Evolutionary conservation across 2,329 filamentous ascomycete species (phyloP), one percentile per base, ranked within the genome.

Genomic region (Pestalotiopsis sp.): DNA sequence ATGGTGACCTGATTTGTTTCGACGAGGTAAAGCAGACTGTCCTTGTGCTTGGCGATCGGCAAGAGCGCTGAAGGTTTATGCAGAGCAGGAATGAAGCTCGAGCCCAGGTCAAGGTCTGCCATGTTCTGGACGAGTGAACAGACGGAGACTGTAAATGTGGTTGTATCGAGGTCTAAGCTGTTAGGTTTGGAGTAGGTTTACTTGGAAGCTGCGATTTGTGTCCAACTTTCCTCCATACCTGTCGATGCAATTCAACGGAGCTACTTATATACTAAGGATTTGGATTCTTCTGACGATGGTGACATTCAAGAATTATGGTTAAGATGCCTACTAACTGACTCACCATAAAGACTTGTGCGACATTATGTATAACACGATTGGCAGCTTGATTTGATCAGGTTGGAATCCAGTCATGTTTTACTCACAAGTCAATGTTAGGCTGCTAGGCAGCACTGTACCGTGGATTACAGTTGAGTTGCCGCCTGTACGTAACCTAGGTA

Each of bases 1-100:
- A 98, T 94, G 0, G 93, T 95, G 68, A 98, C 91, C 0, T 93
- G 91, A 72, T 90, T 89, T 7, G 89, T 94, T 79, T 98, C 95
- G 69, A 98, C 88, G 14, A 95, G 86, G 80, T 97, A 98, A 2
- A 98, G 87, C 1, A 99, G 84, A 67, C 86, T 90, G 68, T 96
- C 87, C 71, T 90, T 90, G 74, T 98, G 92, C 73, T 92, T 92
- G 39, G 95, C 90, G 71, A 99, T 98, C 0, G 96, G 95, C 2
- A 99, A 86, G 2, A 98, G 84, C 7, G 92, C 87, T 4, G 94
- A 84, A 0, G 95, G 95, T 77, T 96, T 97, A 81, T 98, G 93
- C 17, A 98, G 85, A 23, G 94, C 90, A 25, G 94, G 92, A 69
- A 98, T 95, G 73, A 91, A 92, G 20, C 81, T 81, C 61, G 87